These are phyloP conservation scores for Lodderomyces theae DNA, from an alignment of 1,139 yeast genomes.

Conservation along the genomic window DNA sequence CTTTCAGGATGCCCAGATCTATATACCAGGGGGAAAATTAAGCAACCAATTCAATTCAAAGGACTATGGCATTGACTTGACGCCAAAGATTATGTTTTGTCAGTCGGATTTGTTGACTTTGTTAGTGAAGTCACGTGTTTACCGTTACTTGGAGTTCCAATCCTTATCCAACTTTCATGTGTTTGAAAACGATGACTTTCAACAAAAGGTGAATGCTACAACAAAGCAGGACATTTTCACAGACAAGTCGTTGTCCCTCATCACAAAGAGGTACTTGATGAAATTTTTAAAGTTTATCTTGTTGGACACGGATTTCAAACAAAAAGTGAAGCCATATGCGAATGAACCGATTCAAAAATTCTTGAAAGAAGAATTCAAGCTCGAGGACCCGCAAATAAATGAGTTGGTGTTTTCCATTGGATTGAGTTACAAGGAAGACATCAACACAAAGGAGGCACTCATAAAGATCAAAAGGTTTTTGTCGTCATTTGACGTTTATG, in stretches of 20 bases:
- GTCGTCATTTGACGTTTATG: constrained; percentile 86
- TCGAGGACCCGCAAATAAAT: constrained; percentile 70
- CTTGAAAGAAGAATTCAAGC: constrained; percentile 59
- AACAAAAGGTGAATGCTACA: constrained; percentile 66
- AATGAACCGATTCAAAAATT: constrained; percentile 58
- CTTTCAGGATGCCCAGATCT: constrained; percentile 61
- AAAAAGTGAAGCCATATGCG: constrained; percentile 39
- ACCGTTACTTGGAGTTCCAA: constrained; percentile 89
- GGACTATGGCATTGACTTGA: constrained; percentile 82
- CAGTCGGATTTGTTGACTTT: constrained; percentile 79
- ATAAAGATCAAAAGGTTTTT: constrained; percentile 80
- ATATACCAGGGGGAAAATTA: constrained; percentile 59
- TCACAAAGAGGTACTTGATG: constrained; percentile 85
- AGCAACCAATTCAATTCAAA: constrained; percentile 53
- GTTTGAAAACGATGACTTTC: constrained; percentile 81
- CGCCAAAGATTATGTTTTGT: constrained; percentile 89
- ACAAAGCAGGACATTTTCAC: constrained; percentile 90
- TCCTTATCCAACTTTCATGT: constrained; percentile 87
- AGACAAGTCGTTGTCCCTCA: constrained; percentile 72
- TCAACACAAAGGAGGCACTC: constrained; percentile 71
- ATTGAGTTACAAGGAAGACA: constrained; percentile 57
- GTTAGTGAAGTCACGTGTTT: constrained; percentile 79
- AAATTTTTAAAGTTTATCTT: constrained; percentile 86
- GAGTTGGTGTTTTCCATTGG: constrained; percentile 89
- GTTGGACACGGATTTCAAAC: constrained; percentile 57